These are phyloP conservation scores for Tephrocybe rancida DNA, from an alignment of 768 basidiomycete species.

Conservation along the genomic window DNA sequence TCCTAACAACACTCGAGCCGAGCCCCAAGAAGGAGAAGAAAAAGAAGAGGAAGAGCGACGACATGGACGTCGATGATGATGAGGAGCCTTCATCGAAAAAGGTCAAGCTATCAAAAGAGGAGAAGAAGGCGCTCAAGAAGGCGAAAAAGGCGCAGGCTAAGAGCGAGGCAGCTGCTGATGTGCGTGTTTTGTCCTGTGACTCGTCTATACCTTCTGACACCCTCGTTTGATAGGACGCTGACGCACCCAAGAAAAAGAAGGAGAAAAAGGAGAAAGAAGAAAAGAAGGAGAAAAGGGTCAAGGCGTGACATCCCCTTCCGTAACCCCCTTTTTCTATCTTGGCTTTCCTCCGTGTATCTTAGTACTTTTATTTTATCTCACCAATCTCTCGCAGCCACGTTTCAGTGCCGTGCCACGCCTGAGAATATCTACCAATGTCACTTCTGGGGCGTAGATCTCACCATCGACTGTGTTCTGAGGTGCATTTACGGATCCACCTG, in stretches of 20 bases:
- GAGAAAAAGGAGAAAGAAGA: constrained; percentile 54
- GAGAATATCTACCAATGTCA: neutral
- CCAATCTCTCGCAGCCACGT: neutral
- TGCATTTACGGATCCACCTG: too few species aligned
- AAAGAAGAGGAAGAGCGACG: constrained; percentile 69
- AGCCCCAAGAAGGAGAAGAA: constrained; percentile 64
- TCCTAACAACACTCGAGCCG: constrained; percentile 61
- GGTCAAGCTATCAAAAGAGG: constrained; percentile 79
- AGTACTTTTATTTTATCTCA: neutral
- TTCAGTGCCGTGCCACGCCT: neutral
- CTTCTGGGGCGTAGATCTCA: too few species aligned
- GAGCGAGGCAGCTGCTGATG: constrained; percentile 45
- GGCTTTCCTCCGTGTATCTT: constrained; percentile 8
- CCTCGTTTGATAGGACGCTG: constrained; percentile 16
- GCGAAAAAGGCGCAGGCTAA: constrained; percentile 70
- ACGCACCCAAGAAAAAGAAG: constrained; percentile 50
- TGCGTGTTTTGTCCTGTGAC: constrained; percentile 29
- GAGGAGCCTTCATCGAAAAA: constrained; percentile 65
- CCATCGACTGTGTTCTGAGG: too few species aligned
- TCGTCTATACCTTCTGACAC: neutral
- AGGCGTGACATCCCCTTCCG: constrained; percentile 25
- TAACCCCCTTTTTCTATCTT: constrained; percentile 14
- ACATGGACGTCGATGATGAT: constrained; percentile 64
- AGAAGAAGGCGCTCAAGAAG: constrained; percentile 85
- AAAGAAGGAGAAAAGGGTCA: constrained; percentile 36